phyloP scores from a whole-genome alignment of 768 basidiomycete species.

The Mrakia gelida region DNA sequence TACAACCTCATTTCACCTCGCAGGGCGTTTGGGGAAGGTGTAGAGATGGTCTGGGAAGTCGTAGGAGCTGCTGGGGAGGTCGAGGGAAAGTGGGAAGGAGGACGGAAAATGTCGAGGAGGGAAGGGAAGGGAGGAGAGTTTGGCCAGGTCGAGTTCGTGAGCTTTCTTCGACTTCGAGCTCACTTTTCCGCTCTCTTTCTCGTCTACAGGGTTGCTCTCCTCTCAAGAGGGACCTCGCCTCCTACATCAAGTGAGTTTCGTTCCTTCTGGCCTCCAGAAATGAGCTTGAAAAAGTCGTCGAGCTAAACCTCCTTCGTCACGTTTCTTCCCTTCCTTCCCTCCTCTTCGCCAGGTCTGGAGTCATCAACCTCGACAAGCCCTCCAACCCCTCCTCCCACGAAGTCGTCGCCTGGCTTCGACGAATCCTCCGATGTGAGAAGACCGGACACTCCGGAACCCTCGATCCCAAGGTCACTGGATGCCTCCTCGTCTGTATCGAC shows the following conservation, averaged over 20 bases:
- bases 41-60: neutral
- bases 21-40: neutral
- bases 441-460: constrained; percentile 98
- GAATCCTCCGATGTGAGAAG: constrained; percentile 95
- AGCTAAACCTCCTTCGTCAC: constrained; percentile 16
- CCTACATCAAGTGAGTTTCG: constrained; percentile 74
- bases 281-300: neutral
- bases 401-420: constrained; percentile 96
- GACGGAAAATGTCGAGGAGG: neutral
- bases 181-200: neutral
- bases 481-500: constrained; percentile 97
- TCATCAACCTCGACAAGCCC: constrained; percentile 99
- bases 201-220: constrained; percentile 68
- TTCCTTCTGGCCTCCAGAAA: neutral
- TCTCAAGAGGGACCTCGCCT: constrained; percentile 84
- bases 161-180: neutral
- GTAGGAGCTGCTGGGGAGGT: neutral
- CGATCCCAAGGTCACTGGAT: constrained; percentile 98
- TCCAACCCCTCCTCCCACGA: constrained; percentile 99
- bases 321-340: neutral
- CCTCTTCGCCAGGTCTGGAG: constrained; percentile 66
- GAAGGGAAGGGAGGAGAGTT: neutral
- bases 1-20: neutral
- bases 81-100: neutral
- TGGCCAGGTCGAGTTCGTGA: neutral